Evolutionary conservation across 371 early-diverging fungal genomes (phyloP), one percentile per base, ranked within the genome.

Genomic region (Mycotypha africana): DNA sequence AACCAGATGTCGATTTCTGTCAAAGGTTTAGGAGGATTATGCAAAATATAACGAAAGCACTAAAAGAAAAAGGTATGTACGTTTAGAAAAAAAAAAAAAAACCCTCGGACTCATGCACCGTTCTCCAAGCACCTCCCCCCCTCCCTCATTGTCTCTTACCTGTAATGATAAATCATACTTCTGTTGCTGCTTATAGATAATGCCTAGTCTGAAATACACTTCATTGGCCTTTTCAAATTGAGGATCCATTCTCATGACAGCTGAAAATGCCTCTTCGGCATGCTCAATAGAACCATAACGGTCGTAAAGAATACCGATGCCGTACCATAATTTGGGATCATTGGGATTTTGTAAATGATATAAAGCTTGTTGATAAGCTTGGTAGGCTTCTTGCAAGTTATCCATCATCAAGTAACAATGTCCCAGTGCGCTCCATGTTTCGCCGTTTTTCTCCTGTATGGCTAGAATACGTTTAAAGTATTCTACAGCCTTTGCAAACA

Each of bases 251-350:
- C 74, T 64, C 77, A 89, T 79, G 8, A 84, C 96, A 1, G 92
- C 86, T 0, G 88, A 74, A 54, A 95, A 95, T 0, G 96, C 96
- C 53, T 93, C 94, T 60, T 95, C 95, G 10, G 97, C 96, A 56
- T 92, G 88, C 35, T 95, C 95, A 19, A 85, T 85, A 1, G 92
- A 90, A 10, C 92, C 92, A 56, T 91, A 95, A 16, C 95, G 84
- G 56, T 97, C 97, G 53, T 95, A 95, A 7, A 95, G 70, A 23
- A 94, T 93, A 19, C 95, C 97, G 32, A 95, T 93, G 17, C 95
- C 95, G 55, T 94, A 97, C 97, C 97, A 97, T 16, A 97, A 81
- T 53, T 92, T 93, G 4, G 96, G 92, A 49, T 93, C 95, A 84
- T 88, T 53, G 5, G 19, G 12, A 33, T n/a, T 33, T 33, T 33